Conservation (phyloP, 2,329 filamentous ascomycete genomes). For the Escovopsis sp. region DNA sequence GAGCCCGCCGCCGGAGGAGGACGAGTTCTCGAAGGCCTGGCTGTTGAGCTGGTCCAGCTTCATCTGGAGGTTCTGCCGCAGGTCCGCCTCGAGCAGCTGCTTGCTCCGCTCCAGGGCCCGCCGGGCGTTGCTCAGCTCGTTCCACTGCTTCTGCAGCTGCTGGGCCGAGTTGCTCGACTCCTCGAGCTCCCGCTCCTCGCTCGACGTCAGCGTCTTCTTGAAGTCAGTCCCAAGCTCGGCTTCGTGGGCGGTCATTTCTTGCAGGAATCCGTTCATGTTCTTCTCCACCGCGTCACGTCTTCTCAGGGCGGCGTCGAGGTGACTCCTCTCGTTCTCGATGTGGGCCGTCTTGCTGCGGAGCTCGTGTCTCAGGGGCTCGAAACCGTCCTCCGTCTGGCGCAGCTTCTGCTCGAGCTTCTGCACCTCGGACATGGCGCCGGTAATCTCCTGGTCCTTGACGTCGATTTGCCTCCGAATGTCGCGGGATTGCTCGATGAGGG, state of each 20-base stretch:
- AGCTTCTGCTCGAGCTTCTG: conserved; percentile 70
- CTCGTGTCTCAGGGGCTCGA: conserved; percentile 64
- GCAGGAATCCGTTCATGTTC: conserved; percentile 60
- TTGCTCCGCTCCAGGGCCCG: conserved; percentile 69
- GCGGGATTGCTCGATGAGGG: conserved; percentile 43
- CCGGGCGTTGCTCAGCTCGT: conserved; percentile 56
- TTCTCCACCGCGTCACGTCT: conserved; percentile 55
- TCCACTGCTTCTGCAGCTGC: conserved; percentile 60
- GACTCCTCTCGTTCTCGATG: conserved; percentile 56
- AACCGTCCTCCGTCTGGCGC: conserved; percentile 64
- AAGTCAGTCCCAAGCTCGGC: conserved; percentile 74
- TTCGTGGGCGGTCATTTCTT: conserved; percentile 63
- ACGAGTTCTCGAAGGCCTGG: conserved; percentile 52
- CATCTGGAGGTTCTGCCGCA: conserved; percentile 78
- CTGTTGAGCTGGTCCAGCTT: conserved; percentile 75
- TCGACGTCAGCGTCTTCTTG: conserved; percentile 69
- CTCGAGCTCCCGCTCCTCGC: conserved; percentile 74
- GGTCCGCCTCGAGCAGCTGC: conserved; percentile 67
- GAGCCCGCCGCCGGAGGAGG: conserved; percentile 41
- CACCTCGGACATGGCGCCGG: conserved; percentile 65
- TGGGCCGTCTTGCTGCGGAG: conserved; percentile 60
- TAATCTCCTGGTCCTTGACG: conserved; percentile 75
- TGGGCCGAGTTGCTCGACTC: conserved; percentile 53
- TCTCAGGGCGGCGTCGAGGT: conserved; percentile 52
- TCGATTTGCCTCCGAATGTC: conserved; percentile 59